Conservation (phyloP, 1,139 yeast genomes). For the Pichia sp. region DNA sequence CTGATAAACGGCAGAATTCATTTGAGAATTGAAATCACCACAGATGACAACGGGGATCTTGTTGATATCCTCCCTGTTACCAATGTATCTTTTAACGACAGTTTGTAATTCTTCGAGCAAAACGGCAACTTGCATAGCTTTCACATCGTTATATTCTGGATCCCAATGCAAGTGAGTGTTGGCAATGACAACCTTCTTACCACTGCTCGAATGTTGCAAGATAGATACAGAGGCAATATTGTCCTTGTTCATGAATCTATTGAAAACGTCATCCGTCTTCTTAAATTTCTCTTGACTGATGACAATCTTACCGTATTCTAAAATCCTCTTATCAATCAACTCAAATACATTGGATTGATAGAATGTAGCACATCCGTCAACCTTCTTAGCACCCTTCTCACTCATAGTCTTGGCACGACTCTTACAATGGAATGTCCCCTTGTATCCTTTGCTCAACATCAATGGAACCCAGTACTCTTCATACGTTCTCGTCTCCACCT, state of each 20-base stretch:
- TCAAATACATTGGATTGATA: conserved; percentile 65
- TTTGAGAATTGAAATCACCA: conserved; percentile 93
- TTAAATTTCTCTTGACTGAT: conserved; percentile 84
- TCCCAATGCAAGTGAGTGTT: conserved; percentile 99
- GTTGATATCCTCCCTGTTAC: conserved; percentile 26
- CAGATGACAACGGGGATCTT: conserved; percentile 73
- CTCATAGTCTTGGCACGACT: conserved; percentile 91
- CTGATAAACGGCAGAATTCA: conserved; percentile 87
- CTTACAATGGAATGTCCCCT: conserved; percentile 76
- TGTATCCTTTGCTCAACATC: conserved; percentile 68
- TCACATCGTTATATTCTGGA: conserved; percentile 93
- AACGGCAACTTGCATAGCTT: conserved; percentile 90
- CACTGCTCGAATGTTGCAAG: conserved; percentile 66
- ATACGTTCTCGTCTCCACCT: conserved; percentile 81
- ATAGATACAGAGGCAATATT: conserved; percentile 81
- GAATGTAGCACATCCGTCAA: conserved; percentile 96
- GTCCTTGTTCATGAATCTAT: conserved; percentile 94
- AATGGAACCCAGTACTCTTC: conserved; percentile 83
- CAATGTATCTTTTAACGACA: conserved; percentile 42
- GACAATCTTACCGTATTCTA: conserved; percentile 86
- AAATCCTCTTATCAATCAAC: conserved; percentile 59
- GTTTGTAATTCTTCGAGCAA: conserved; percentile 79
- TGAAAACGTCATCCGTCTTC: conserved; percentile 89
- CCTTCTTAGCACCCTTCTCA: conserved; percentile 75
- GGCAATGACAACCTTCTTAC: conserved; percentile 65